Conservation (phyloP, 805 yeast species). For the Candida maesae region DNA sequence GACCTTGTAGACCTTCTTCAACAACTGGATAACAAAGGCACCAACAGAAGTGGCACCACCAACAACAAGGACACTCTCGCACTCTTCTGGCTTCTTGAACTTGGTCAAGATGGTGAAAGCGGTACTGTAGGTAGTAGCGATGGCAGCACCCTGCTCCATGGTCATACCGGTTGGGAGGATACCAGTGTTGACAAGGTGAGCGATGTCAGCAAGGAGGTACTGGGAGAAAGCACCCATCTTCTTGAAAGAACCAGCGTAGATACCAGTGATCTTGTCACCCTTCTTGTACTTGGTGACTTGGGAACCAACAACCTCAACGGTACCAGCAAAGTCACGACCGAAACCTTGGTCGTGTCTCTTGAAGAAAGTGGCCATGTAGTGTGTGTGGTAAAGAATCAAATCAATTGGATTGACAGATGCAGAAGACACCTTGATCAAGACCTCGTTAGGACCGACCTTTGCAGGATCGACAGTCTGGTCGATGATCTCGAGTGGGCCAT, state of each 20-base stretch:
- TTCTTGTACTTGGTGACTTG: conserved; percentile 34
- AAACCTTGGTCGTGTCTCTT: conserved; percentile 29
- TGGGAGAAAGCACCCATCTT: conserved; percentile 43
- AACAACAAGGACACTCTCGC: conserved; percentile 52
- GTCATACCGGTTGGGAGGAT: conserved; percentile 40
- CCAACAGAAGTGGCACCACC: conserved; percentile 81
- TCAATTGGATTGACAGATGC: conserved; percentile 60
- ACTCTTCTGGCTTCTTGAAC: conserved; percentile 35
- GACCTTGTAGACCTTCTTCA: conserved; percentile 45
- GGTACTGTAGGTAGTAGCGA: conserved; percentile 62
- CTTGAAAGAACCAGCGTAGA: conserved; percentile 27
- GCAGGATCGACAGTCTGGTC: conserved; percentile 6
- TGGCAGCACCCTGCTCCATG: conserved; percentile 53
- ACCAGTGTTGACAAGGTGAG: conserved; percentile 30
- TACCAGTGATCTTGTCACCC: conserved; percentile 57
- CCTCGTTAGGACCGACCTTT: conserved; percentile 32
- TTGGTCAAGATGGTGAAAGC: conserved; percentile 42
- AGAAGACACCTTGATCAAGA: conserved; percentile 45
- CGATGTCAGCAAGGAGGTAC: conserved; percentile 40
- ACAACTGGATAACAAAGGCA: conserved; percentile 48
- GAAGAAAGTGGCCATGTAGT: conserved; percentile 28
- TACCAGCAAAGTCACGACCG: conserved; percentile 55
- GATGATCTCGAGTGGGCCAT: conserved; percentile 9
- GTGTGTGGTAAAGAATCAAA: conserved; percentile 37
- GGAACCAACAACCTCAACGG: conserved; percentile 47